Evolutionary conservation across 2,329 filamentous ascomycete genomes (phyloP).

Genomic region (Curvularia spicifera): DNA sequence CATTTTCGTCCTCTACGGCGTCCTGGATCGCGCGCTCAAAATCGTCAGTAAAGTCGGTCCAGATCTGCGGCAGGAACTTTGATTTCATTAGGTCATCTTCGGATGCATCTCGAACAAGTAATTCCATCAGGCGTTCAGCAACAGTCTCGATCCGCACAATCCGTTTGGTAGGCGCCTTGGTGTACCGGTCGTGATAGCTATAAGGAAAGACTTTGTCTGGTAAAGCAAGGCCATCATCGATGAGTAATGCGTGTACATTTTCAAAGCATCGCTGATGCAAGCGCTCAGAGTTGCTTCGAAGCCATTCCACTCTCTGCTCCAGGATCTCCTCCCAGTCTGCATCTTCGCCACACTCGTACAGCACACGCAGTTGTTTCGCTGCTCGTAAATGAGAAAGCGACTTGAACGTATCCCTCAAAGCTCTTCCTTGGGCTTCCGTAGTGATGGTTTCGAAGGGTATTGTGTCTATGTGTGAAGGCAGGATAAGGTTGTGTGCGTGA

Average conservation of each 20-base stretch:
- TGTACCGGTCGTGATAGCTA: conserved; percentile 66
- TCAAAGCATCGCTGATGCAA: conserved; percentile 70
- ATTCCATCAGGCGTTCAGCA: conserved; percentile 67
- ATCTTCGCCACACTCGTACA: conserved; percentile 64
- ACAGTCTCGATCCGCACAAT: conserved; percentile 80
- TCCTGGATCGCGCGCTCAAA: conserved; percentile 62
- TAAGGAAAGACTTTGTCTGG: conserved; percentile 65
- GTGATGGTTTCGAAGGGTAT: conserved; percentile 68
- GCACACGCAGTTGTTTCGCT: conserved; percentile 68
- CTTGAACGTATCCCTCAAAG: conserved; percentile 66
- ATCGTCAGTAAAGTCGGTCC: conserved; percentile 55
- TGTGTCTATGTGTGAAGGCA: conserved; percentile 55
- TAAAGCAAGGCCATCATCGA: conserved; percentile 75
- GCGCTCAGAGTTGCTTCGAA: conserved; percentile 56
- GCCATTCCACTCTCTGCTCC: conserved; percentile 55
- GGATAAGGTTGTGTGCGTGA: conserved; percentile 73
- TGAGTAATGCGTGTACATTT: conserved; percentile 74
- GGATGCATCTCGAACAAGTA: conserved; percentile 52
- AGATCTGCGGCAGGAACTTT: conserved; percentile 47
- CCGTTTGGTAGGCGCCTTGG: conserved; percentile 68
- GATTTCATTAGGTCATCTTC: conserved; percentile 42
- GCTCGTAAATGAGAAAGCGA: conserved; percentile 74
- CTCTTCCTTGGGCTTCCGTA: conserved; percentile 74
- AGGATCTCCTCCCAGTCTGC: conserved; percentile 67
- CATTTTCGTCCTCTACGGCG: conserved; percentile 67